A percentile compares a stretch with the other conserved stretches of the same genome.
Evolutionary conservation across 306 rosid species (phyloP).

Genomic region (Cicer pinnatifidum): DNA sequence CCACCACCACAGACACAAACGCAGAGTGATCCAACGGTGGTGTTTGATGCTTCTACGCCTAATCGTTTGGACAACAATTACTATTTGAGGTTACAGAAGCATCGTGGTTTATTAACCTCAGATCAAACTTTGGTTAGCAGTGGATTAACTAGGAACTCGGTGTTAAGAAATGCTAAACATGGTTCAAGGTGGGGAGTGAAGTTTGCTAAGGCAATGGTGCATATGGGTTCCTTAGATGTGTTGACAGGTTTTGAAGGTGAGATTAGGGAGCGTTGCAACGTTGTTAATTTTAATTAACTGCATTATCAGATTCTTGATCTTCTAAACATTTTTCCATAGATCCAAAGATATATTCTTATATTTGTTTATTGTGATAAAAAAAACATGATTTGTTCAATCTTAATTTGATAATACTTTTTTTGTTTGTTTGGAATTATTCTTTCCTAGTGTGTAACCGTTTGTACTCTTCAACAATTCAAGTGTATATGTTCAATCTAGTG

Average conservation of each 20-base stretch:
- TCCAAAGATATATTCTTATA: neutral
- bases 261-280: conserved; percentile 42
- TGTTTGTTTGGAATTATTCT: conserved; percentile 11
- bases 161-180: conserved; percentile 40
- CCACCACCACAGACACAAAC: conserved; percentile 9
- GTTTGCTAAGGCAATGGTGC: conserved; percentile 55
- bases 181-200: conserved; percentile 41
- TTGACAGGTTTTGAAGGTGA: conserved; percentile 47
- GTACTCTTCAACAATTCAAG: conserved; percentile 26
- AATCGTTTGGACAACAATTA: conserved; percentile 52
- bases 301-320: neutral
- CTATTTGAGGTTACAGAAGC: conserved; percentile 33
- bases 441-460: neutral
- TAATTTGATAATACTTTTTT: neutral
- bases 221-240: conserved; percentile 53
- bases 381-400: conserved; percentile 5
- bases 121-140: conserved; percentile 46
- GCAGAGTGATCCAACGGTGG: conserved; percentile 36
- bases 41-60: conserved; percentile 46
- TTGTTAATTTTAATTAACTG: conserved; percentile 32
- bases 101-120: conserved; percentile 48
- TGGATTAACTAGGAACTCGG: conserved; percentile 41
- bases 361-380: too few species aligned
- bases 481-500: neutral
- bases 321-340: neutral